Percentiles rank a stretch among this genome's conserved stretches.
Evolutionary conservation across 2,329 filamentous ascomycete genomes (phyloP).

Genomic region (Pleoardoris graminearum): DNA sequence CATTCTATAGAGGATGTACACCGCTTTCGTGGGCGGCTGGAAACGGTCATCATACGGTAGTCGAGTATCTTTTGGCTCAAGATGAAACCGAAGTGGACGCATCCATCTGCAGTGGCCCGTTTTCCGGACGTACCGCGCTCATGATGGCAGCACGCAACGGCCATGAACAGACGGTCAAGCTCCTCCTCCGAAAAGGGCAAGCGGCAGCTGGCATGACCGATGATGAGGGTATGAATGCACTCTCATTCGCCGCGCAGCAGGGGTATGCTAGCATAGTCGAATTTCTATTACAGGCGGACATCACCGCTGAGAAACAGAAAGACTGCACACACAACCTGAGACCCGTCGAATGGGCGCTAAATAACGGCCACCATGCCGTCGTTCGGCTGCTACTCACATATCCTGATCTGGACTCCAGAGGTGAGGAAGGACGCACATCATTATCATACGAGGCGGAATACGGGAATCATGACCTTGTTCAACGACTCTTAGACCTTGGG

Average conservation of each 20-base stretch:
- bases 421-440: not conserved
- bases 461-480: not conserved
- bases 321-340: not conserved
- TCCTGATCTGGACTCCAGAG: constrained; percentile 1
- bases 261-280: not conserved
- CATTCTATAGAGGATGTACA: constrained; percentile 2
- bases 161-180: not conserved
- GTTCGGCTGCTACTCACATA: not conserved
- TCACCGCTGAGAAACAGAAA: not conserved
- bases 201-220: not conserved
- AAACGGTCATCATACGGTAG: not conserved
- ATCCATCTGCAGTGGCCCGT: not conserved
- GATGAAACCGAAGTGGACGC: not conserved
- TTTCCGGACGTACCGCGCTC: constrained; percentile 2
- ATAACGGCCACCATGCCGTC: not conserved
- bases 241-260: not conserved
- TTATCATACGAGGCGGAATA: not conserved
- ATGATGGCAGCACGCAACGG: constrained; percentile 3
- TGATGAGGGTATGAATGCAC: not conserved
- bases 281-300: not conserved
- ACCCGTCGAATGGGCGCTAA: not conserved
- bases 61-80: not conserved
- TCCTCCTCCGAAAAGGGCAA: not conserved
- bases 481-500: not conserved
- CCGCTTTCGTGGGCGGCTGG: constrained; percentile 5